Evolutionary conservation across 805 yeast genomes (phyloP), one percentile per base, ranked within the genome.

Genomic region (Tetrapisispora pingtungensis): DNA sequence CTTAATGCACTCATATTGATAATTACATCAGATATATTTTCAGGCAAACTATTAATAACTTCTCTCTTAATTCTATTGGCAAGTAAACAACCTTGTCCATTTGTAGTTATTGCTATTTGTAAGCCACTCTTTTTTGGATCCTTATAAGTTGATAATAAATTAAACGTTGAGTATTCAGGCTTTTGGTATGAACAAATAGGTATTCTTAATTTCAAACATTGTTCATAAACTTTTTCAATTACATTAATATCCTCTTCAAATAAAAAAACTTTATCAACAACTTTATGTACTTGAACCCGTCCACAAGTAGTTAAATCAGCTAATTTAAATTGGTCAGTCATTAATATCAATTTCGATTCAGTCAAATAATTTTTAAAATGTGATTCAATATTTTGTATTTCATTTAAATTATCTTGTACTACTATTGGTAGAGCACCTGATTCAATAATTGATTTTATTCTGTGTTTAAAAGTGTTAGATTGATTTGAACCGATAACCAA

Each of bases 71-170:
- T 73, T 53, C 95, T 71, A 44, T 80, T 75, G 1, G 96, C 95
- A 42, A 89, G 67, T 42, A 86, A 77, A 66, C 97, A 89, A 4
- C 97, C 96, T 64, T 84, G 84, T 0, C 96, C 95, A 22, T 80
- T 75, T 0, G 97, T 89, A 3, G 90, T 78, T 10, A 89, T 77
- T 0, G 95, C 94, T 42, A 89, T 52, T 60, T 84, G 90, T 62
- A 89, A 78, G 1, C 68, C 68, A 41, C 66, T 62, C 17, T 57
- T 55, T 42, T 75, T 78, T 7, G 94, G 93, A 45, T 80, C 78
- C 2, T 69, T 66, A 56, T 75, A 77, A 0, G 89, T 77, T 0
- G 96, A 83, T 19, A 87, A 67, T 43, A 87, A 61, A 0, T 90
- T 77, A 59, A 89, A 89, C 0, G 89, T 77, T 44, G 93, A 84